Base-by-base conservation (phyloP, 306 rosid species). In the Bauhinia variegata region DNA sequence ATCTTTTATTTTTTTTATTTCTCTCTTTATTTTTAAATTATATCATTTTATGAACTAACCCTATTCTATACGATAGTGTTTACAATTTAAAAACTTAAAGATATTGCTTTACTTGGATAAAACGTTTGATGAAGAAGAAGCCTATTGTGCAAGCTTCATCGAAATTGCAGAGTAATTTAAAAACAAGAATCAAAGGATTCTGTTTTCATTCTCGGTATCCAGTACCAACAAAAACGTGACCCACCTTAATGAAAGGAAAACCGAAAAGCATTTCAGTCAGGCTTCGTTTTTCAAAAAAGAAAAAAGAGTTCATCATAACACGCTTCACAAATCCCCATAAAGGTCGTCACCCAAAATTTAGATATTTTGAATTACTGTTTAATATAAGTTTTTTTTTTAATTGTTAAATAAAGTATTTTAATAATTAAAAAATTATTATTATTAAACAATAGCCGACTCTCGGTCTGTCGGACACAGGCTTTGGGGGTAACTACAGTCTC, bases 241-340 rank as follows among this genome's bases (percentile, higher is more conserved):
- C 75, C 80, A 66, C 84, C 75, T 75, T 76, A 63, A 38, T 73
- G 28, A 23, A 23, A 23, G 28, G 28, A 2, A 23, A 23, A 23
- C 28, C 28, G 28, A 60, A 53, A 70, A 62, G 59, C 43, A 68
- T 49, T 54, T 46, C 38, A n/a, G n/a, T n/a, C n/a, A 23, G 28
- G 28, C n/a, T 23, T 23, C 2, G 2, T 23, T 23, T 73, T 68
- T 52, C 30, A 36, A 63, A 63, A 34, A 33, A 43, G 15, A 17
- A 68, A 67, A 67, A 34, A 5, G 31, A 6, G 19, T 54, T 17
- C 67, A 54, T 82, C 82, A 73, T 72, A 84, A 68, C 71, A 34
- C n/a, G 8, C 15, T 47, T 74, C 82, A 43, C 96, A 79, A 83
- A 81, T 83, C 86, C 89, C 86, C 2, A 63, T 76, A 80, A 87